A percentile compares a stretch with the other conserved stretches of the same genome.
Evolutionary conservation across 345 rosid genomes (phyloP).

Genomic region (Bretschneidera sinensis): DNA sequence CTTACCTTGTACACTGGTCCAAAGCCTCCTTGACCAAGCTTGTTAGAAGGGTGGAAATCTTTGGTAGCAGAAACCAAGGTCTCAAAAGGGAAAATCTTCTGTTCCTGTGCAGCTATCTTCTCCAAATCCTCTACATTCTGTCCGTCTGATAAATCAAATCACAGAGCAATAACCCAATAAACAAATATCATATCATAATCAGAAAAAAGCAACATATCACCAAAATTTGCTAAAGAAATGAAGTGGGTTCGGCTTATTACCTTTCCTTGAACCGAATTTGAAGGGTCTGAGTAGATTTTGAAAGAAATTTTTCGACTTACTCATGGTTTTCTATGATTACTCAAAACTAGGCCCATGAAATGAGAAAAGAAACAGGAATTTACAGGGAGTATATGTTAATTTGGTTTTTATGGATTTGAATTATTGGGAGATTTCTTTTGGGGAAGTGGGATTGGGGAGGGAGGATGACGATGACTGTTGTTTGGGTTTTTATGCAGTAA

Average conservation of each 20-base stretch:
- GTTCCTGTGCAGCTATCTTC: slow-evolving; percentile 71
- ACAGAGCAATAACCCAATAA: too few species aligned
- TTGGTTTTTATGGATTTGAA: too few species aligned
- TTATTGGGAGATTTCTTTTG: too few species aligned
- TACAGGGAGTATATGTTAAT: neutral
- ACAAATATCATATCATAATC: slow-evolving; percentile 11
- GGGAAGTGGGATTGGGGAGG: too few species aligned
- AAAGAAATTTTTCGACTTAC: slow-evolving; percentile 50
- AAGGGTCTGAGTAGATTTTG: slow-evolving; percentile 46
- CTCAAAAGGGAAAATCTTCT: slow-evolving; percentile 73
- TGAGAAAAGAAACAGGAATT: neutral
- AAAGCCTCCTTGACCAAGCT: slow-evolving; percentile 97
- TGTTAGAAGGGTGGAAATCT: slow-evolving; percentile 62
- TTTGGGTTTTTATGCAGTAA: too few species aligned
- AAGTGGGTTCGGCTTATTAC: slow-evolving; percentile 30
- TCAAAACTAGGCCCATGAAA: slow-evolving; percentile 27
- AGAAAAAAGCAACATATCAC: slow-evolving; percentile 13
- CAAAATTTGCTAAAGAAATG: neutral
- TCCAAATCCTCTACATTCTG: slow-evolving; percentile 58
- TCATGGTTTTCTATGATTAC: slow-evolving; percentile 20
- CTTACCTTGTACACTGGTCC: slow-evolving; percentile 87
- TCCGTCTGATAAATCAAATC: slow-evolving; percentile 26
- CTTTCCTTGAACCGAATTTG: slow-evolving; percentile 42
- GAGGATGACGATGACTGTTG: too few species aligned
- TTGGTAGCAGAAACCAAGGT: slow-evolving; percentile 67